phyloP scores from a whole-genome alignment of 2,329 filamentous ascomycete genomes.

The Aspergillus luchuensis region DNA sequence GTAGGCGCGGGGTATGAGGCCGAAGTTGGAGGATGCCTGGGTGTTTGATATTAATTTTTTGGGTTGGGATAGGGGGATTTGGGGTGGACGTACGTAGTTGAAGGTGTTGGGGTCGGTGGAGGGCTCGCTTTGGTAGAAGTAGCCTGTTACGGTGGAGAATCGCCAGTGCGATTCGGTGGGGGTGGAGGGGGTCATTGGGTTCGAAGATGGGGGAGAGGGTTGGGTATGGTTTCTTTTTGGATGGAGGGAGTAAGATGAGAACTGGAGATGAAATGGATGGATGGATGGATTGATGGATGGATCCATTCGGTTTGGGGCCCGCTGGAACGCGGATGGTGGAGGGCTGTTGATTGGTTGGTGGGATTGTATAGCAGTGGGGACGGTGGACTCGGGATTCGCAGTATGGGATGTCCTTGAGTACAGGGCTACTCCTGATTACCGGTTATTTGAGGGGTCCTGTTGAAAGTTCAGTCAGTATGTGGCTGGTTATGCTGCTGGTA shows the following conservation, averaged over 20 bases:
- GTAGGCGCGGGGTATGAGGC: constrained; percentile 52
- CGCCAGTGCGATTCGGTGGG: constrained; percentile 27
- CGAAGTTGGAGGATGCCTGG: constrained; percentile 50
- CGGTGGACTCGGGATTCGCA: background rate
- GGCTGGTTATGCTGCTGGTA: background rate
- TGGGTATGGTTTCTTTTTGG: background rate
- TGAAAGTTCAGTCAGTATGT: too few species aligned
- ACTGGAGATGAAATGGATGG: background rate
- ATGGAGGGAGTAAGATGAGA: background rate
- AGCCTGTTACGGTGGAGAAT: constrained; percentile 49
- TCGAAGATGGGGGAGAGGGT: background rate
- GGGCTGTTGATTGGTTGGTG: background rate
- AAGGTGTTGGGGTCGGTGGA: constrained; percentile 50
- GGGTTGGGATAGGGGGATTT: background rate
- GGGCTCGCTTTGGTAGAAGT: constrained; percentile 55
- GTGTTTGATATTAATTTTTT: background rate
- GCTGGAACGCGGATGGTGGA: background rate
- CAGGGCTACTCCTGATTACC: too few species aligned
- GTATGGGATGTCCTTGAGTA: too few species aligned
- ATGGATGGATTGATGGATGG: background rate
- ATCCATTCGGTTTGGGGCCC: background rate
- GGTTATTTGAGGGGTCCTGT: too few species aligned
- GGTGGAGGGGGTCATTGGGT: constrained; percentile 22
- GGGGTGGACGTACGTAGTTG: constrained; percentile 46
- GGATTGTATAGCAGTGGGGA: background rate